phyloP scores from a whole-genome alignment of 495 filamentous ascomycete genomes.

The Tuber magnatum region DNA sequence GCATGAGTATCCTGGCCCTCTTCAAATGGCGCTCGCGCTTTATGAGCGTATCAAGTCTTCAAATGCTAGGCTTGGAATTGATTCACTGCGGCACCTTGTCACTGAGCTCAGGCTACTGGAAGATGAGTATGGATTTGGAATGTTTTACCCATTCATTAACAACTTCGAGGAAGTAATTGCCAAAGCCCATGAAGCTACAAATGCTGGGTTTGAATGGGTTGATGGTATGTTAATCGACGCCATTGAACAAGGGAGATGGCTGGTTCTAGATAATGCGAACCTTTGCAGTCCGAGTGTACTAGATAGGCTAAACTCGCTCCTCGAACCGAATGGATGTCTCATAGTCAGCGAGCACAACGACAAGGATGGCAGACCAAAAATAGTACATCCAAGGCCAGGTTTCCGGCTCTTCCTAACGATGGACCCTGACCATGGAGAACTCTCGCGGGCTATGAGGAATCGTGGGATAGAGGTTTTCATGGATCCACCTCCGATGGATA shows the following conservation, averaged over 20 bases:
- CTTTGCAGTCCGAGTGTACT: slow-evolving; percentile 90
- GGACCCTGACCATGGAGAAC: slow-evolving; percentile 85
- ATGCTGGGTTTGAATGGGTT: slow-evolving; percentile 88
- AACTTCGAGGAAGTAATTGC: slow-evolving; percentile 20
- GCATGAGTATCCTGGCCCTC: slow-evolving; percentile 41
- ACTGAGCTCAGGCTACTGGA: slow-evolving; percentile 21
- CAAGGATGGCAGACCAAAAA: slow-evolving; percentile 68
- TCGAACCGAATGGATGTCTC: slow-evolving; percentile 80
- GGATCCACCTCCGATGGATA: slow-evolving; percentile 42
- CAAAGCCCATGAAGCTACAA: slow-evolving; percentile 40
- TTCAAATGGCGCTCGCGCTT: slow-evolving; percentile 41
- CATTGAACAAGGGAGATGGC: slow-evolving; percentile 77
- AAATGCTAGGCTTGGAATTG: slow-evolving; percentile 11
- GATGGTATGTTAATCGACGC: slow-evolving; percentile 87
- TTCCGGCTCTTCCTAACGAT: slow-evolving; percentile 93
- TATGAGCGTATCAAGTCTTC: slow-evolving; percentile 16
- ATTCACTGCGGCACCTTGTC: slow-evolving; percentile 22
- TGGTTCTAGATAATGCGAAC: slow-evolving; percentile 95
- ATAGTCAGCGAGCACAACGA: slow-evolving; percentile 87
- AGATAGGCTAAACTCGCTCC: slow-evolving; percentile 86
- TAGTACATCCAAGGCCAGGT: slow-evolving; percentile 73
- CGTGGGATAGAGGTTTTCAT: slow-evolving; percentile 85
- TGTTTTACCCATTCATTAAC: slow-evolving; percentile 16
- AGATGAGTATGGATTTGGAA: neutral
- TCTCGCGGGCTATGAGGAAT: slow-evolving; percentile 96